Base-by-base conservation (phyloP, 169 alveolate genomes). In the Theileria sp. region DNA sequence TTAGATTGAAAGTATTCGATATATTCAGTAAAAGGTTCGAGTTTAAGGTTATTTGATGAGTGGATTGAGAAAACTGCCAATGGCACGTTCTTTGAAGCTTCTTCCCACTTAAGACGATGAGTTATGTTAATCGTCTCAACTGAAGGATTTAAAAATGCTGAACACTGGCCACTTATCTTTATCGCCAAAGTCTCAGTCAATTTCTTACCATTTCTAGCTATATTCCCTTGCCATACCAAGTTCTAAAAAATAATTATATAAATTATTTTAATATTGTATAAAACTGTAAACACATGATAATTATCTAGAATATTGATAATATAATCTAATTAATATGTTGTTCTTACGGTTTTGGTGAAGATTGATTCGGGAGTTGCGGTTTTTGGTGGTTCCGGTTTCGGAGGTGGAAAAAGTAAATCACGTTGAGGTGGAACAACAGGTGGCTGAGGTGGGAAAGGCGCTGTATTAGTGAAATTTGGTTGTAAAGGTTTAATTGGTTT, bases 41-140 rank as follows among this genome's bases (percentile, higher is more conserved):
- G 1, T 15, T 79, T 26, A 7, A 28, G 34, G 17, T 74, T 13
- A 64, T 44, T 30, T 49, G 38, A 76, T 3, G 88, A 73, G 76
- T 67, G 75, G 25, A 85, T 10, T 0, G 79, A 72, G 21, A 85
- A 85, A 26, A 79, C 87, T 71, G 91, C 87, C 28, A 79, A 25
- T 0, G 87, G 91, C n/a, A 30, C 64, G 38, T 19, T 62, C 34
- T 85, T 79, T 23, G 75, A 71, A n/a, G 79, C 87, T n/a, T 85
- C 87, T 34, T 85, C 91, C 79, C 79, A 61, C 64, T 77, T 85
- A 13, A 74, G 84, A 1, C 91, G 68, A 36, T 85, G 91, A 73
- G 91, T 85, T 19, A 85, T 85, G 70, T 85, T 79, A 50, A 85
- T 73, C 8, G 25, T 51, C 21, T 68, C 73, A 61, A 79, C 19